Percentiles rank a stretch among this genome's conserved stretches.
Conservation (phyloP, 441 rosid species). For the Pelargonium cotyledonis region DNA sequence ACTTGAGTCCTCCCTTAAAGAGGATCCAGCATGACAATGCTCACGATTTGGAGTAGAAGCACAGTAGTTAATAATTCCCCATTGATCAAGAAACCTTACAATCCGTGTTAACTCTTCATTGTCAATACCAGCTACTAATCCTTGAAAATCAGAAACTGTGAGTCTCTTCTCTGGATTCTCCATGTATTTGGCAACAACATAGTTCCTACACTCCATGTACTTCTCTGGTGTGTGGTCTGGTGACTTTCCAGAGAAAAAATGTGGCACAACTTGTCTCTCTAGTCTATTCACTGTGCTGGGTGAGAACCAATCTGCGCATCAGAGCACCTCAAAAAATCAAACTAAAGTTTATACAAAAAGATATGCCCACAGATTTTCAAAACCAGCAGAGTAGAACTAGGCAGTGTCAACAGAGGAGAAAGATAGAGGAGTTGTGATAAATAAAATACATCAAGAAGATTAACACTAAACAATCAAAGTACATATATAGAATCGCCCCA, state of each 20-base stretch:
- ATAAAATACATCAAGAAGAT: no score
- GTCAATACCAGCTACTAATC: conserved; percentile 47
- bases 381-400: not conserved
- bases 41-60: conserved; percentile 43
- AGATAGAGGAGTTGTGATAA: not conserved
- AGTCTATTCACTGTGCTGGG: conserved; percentile 71
- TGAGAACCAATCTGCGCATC: conserved; percentile 78
- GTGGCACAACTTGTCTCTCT: conserved; percentile 96
- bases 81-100: conserved; percentile 87
- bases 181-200: conserved; percentile 72
- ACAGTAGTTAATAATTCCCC: conserved; percentile 95
- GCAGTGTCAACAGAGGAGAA: not conserved
- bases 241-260: conserved; percentile 88
- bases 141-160: conserved; percentile 62
- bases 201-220: conserved; percentile 86
- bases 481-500: no score
- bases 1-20: conserved; percentile 68
- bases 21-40: conserved; percentile 49
- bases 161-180: conserved; percentile 69
- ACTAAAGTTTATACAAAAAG: not conserved
- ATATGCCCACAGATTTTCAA: not conserved
- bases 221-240: conserved; percentile 65
- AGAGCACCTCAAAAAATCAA: conserved; percentile 15
- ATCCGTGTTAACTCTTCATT: conserved; percentile 72
- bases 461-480: not conserved